Base-by-base conservation (phyloP, 2,329 filamentous ascomycete genomes). In the Colletotrichum siamense region DNA sequence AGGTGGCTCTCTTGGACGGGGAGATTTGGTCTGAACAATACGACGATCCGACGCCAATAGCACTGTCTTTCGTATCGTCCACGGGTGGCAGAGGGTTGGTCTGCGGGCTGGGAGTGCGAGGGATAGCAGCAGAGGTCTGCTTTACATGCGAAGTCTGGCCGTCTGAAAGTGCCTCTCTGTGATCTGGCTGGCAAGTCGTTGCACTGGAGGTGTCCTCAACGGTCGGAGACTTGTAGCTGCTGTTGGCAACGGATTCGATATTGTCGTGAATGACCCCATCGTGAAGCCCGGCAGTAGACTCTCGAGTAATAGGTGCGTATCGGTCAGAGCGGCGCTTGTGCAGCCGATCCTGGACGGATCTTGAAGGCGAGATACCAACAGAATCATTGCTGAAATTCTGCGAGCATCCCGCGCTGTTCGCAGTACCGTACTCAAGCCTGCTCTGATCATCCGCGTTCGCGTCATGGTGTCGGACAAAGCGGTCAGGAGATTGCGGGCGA, bases 1-100 rank as follows among this genome's bases (percentile, higher is more conserved):
- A 77, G 16, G 66, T 75, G 24, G 74, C 49, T 64, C 65, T 34
- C 28, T 76, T 76, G 34, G 62, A 52, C 18, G 49, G n/a, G 12
- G 49, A 49, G n/a, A 49, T 36, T 15, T 24, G 32, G 6, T 59
- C 28, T 8, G 59, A 74, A 66, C 22, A 55, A 15, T 24, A 6
- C 7, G 59, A 65, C 16, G 74, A 73, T 18, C n/a, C 65, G 8
- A 57, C 6, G 18, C 72, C n/a, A 12, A 67, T 34, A 12, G 6
- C 49, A 74, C 28, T 36, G 3, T 74, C 57, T n/a, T 36, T 69
- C 13, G 22, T 39, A 26, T 36, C 18, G 16, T 28, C 28, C n/a
- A 4, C 36, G 24, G 18, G 22, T 16, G 22, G 5, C 32, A 22
- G 57, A n/a, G 44, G 59, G 15, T 59, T 59, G 6, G 4, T 15